Base-by-base conservation (phyloP, 768 basidiomycete species). In the Amanita rimosa region DNA sequence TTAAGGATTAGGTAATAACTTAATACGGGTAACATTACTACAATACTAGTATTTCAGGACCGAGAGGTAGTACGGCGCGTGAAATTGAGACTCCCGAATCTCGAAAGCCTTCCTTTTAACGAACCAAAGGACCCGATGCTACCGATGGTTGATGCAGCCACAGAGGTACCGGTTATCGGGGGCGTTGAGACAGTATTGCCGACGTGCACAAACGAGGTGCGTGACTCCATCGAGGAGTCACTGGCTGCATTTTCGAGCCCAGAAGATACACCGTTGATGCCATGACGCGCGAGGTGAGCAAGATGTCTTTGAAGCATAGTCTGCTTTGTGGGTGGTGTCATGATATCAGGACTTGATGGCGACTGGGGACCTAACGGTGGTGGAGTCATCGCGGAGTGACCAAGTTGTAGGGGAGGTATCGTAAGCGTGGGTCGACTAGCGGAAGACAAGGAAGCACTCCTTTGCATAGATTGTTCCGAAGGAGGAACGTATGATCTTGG, bases 251-350 rank as follows among this genome's bases (percentile, higher is more conserved):
- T 66, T 38, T 87, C 79, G 33, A 85, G 86, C 6, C 83, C 83
- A 1, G 84, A 86, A 22, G 87, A 75, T 4, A 92, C 81, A 1
- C 83, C 87, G 39, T 79, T 83, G 63, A 92, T 83, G 8, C 89
- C 89, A 58, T 91, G 85, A 22, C 85, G 75, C 14, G 88, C 79
- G 5, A 92, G 71, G 54, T 90, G 82, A 4, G 87, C 89, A 0
- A 91, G 72, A 53, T 89, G 84, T 14, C 83, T 73, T 54, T 90
- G 87, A 16, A 92, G 67, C 2, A 84, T 84, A 0, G 89, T 89
- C 55, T 81, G 81, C 54, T 81, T 81, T 46, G 63, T 54, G 22
- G 68, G 57, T 4, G 57, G 55, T 7, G 54, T 52, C 11, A 50
- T 54, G 41, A 60, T 58, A 46, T 52, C 56, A 31, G 57, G 48